Evolutionary conservation across 139 green algal species (phyloP), one percentile per base, ranked within the genome.

Genomic region (Auxenochlorella pyrenoidosa): DNA sequence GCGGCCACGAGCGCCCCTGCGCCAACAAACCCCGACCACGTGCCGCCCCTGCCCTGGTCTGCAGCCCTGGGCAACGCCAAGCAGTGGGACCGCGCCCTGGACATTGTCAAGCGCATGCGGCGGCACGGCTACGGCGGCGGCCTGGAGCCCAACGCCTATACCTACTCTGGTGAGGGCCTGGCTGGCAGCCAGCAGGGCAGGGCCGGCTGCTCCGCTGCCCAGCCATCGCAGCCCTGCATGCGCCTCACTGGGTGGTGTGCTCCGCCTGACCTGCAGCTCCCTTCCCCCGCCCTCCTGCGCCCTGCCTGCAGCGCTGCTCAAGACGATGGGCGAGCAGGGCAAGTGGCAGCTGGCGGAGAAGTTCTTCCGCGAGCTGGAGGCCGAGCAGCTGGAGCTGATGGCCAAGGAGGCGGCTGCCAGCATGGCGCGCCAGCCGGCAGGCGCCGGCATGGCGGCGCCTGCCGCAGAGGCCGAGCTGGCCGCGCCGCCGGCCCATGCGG

Each of bases 91-190:
- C 88, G 93, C 21, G 96, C 95, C 0, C 77, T 94, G 72, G 87
- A 92, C 38, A 84, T 95, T 76, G 91, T 98, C 60, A 47, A 82
- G 44, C 78, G 81, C 44, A 98, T 98, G 95, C 88, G 93, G 72
- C 58, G 66, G 13, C 71, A 78, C 54, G 51, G 68, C 12, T 93
- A 88, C 86, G 94, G 94, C 80, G 70, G 75, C 32, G 87, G 89
- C 40, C 91, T 96, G 63, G 88, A 94, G 89, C 96, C 96, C 75
- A 98, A 98, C 82, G 94, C 95, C 12, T 98, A 97, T 90, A 98
- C 95, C 5, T 97, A 97, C 87, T 94, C 90, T 65, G 81, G 81
- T 86, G 81, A 66, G 79, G 26, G n/a, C n/a, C n/a, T n/a, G n/a
- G n/a, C n/a, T n/a, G n/a, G n/a, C n/a, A 54, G 47, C 8, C 47